Conservation (phyloP, 257 asterid genomes). For the Thymus mandschuricus region DNA sequence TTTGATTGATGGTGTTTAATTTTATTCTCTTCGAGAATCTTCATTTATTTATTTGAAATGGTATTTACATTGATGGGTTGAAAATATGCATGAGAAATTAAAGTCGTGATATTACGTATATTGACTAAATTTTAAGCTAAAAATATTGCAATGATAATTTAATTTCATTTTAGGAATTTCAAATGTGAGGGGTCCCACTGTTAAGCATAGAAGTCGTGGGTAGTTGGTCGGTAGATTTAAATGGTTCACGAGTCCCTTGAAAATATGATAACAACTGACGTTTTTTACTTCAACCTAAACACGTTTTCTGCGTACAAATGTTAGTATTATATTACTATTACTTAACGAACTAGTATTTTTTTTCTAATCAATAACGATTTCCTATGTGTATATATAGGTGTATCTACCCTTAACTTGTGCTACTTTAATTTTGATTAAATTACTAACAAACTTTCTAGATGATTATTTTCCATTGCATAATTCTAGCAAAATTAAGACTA, state of each 20-base stretch:
- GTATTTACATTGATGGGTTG: too few species aligned
- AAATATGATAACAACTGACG: background rate
- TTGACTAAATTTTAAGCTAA: too few species aligned
- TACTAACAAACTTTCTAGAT: background rate
- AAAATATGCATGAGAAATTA: too few species aligned
- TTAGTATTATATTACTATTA: background rate
- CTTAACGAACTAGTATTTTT: background rate
- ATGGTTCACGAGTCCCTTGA: slow-evolving; percentile 25
- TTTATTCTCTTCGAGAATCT: too few species aligned
- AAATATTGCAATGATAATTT: too few species aligned
- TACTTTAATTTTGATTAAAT: background rate
- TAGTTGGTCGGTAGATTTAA: slow-evolving; percentile 29
- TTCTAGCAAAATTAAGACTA: too few species aligned
- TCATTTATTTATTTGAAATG: too few species aligned
- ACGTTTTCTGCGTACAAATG: slow-evolving; percentile 3
- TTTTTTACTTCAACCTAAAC: background rate
- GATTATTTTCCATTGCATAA: too few species aligned
- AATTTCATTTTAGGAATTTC: background rate
- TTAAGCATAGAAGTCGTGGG: background rate
- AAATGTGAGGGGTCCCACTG: slow-evolving; percentile 4
- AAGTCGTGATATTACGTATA: too few species aligned
- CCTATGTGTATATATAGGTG: background rate
- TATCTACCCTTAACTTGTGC: background rate
- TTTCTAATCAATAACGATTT: background rate
- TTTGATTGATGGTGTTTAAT: too few species aligned